A percentile compares a stretch with the other conserved stretches of the same genome.
These are phyloP conservation scores for Cucurbita moschata DNA, from an alignment of 306 rosid species.

Conservation along the genomic window DNA sequence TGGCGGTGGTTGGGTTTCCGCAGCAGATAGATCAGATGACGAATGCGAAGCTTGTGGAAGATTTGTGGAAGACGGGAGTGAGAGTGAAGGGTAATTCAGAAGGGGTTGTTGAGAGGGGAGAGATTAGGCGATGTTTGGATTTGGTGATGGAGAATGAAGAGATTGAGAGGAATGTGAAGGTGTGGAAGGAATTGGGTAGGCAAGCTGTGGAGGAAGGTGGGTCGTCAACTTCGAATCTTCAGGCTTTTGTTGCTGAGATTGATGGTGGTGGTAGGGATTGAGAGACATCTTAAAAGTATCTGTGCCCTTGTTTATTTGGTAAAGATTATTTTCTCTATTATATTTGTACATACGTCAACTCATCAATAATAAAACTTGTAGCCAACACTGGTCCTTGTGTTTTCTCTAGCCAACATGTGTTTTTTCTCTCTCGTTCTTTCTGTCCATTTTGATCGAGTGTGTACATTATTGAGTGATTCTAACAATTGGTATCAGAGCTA, in stretches of 20 bases:
- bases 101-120: conserved; percentile 11
- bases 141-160: conserved; percentile 16
- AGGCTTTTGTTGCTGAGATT: conserved; percentile 13
- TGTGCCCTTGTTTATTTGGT: too few species aligned
- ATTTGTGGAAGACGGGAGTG: conserved; percentile 17
- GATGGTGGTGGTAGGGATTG: not conserved
- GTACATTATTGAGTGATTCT: too few species aligned
- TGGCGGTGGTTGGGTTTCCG: conserved; percentile 17
- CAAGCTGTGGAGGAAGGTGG: conserved; percentile 20
- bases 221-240: conserved; percentile 12
- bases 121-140: conserved; percentile 20
- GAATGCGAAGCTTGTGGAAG: conserved; percentile 23
- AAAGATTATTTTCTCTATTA: too few species aligned
- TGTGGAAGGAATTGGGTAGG: conserved; percentile 19
- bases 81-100: conserved; percentile 8
- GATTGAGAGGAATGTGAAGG: conserved; percentile 10
- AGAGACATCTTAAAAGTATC: too few species aligned
- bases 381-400: too few species aligned
- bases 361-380: too few species aligned
- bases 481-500: too few species aligned
- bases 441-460: too few species aligned
- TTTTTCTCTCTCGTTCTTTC: too few species aligned
- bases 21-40: conserved; percentile 17
- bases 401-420: too few species aligned
- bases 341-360: too few species aligned